A percentile compares a stretch with the other conserved stretches of the same genome.
Conservation (phyloP, 1,284 basidiomycete genomes). For the Vanrija pseudolonga region DNA sequence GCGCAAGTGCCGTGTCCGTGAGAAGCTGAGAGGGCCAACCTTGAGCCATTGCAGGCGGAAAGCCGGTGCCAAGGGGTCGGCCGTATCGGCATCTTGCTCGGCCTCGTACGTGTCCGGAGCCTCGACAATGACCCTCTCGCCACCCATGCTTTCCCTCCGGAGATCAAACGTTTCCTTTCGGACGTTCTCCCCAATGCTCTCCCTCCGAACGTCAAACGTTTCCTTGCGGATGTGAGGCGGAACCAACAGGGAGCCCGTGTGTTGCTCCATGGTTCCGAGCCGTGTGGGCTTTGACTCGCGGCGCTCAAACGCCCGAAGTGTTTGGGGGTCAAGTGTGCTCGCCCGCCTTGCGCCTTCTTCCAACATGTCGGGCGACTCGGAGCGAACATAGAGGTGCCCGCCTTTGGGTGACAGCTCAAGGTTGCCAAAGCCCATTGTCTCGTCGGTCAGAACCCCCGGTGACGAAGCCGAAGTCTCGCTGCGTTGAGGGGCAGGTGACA, state of each 20-base stretch:
- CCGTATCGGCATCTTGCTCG: neutral
- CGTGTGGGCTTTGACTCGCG: constrained; percentile 9
- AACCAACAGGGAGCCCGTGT: neutral
- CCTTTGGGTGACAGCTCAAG: no score
- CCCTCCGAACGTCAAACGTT: neutral
- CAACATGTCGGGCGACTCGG: constrained; percentile 18
- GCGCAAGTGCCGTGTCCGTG: constrained; percentile 69
- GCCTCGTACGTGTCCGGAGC: neutral
- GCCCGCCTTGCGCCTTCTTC: constrained; percentile 12
- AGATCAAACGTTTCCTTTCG: constrained; percentile 4
- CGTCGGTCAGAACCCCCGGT: no score
- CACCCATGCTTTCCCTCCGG: neutral
- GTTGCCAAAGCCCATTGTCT: no score
- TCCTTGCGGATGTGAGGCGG: neutral
- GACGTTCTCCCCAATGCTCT: neutral
- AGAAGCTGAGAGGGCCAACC: constrained; percentile 70
- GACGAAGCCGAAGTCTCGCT: no score
- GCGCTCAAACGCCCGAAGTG: constrained; percentile 18
- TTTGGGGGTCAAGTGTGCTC: constrained; percentile 35
- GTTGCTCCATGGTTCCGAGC: neutral
- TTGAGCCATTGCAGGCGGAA: constrained; percentile 85
- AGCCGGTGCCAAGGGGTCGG: constrained; percentile 59
- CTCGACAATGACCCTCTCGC: neutral
- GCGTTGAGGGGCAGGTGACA: no score
- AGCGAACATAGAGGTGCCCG: constrained; percentile 1